Evolutionary conservation across 2,329 filamentous ascomycete genomes (phyloP).

Genomic region (Pseudogymnoascus sp.): DNA sequence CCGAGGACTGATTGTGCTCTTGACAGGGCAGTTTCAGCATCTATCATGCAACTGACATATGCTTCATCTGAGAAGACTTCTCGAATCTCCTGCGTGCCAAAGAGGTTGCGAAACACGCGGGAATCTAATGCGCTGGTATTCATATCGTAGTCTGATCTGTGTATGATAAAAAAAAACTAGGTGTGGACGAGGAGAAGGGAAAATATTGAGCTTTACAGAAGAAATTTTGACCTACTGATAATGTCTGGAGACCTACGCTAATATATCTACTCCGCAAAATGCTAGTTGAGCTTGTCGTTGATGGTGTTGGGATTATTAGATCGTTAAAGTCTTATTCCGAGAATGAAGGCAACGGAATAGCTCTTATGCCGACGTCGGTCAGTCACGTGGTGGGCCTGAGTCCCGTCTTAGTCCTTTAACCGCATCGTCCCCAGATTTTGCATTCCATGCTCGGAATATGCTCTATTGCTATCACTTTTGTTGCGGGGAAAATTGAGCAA

Average conservation of each 20-base stretch:
- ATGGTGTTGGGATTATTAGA: not conserved
- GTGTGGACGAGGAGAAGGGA: not conserved
- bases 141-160: not conserved
- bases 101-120: constrained; percentile 42
- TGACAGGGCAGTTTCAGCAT: constrained; percentile 44
- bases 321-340: not conserved
- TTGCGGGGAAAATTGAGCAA: not conserved
- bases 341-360: not conserved
- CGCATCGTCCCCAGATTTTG: not conserved
- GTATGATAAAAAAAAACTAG: not conserved
- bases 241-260: not conserved
- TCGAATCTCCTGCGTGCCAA: constrained; percentile 44
- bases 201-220: not conserved
- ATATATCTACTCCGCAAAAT: not conserved
- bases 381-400: not conserved
- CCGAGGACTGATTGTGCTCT: constrained; percentile 41
- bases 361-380: not conserved
- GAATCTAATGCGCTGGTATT: constrained; percentile 34
- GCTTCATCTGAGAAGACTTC: constrained; percentile 42
- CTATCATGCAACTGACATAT: constrained; percentile 41
- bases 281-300: not conserved
- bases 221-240: not conserved
- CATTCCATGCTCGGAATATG: not conserved
- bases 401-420: not conserved
- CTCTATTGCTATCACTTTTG: not conserved